Conservation (phyloP, 192 early-diverging fungal genomes). For the Globomyces pollinis-pini region DNA sequence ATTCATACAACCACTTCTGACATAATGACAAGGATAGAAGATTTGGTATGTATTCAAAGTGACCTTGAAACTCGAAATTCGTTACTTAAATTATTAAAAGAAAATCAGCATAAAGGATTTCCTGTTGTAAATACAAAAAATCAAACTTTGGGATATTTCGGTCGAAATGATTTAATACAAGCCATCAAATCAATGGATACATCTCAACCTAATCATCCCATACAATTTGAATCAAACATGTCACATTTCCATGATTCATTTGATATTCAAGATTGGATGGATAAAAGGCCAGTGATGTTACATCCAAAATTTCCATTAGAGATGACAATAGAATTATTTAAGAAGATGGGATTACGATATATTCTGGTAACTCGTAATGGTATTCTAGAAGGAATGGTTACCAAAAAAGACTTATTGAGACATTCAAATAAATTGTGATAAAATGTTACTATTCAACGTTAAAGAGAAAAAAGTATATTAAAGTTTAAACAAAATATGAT, state of each 20-base stretch:
- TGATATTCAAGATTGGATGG: conserved; percentile 33
- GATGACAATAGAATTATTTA: conserved; percentile 71
- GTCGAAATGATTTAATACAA: conserved; percentile 65
- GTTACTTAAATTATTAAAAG: conserved; percentile 14
- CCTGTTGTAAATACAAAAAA: conserved; percentile 57
- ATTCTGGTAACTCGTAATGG: conserved; percentile 70
- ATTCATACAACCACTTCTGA: conserved; percentile 50
- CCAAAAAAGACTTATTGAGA: conserved; percentile 70
- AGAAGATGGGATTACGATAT: conserved; percentile 72
- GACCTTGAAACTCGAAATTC: conserved; percentile 42
- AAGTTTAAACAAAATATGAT: too few species aligned
- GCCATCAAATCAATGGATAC: conserved; percentile 23
- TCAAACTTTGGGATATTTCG: conserved; percentile 71
- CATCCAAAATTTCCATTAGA: conserved; percentile 68
- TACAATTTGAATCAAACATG: conserved; percentile 4
- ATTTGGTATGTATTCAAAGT: conserved; percentile 46
- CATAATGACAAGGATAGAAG: conserved; percentile 55
- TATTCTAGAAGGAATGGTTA: conserved; percentile 68
- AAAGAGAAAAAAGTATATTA: too few species aligned
- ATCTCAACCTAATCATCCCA: conserved; percentile 11
- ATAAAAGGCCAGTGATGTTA: conserved; percentile 68
- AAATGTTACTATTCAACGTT: too few species aligned
- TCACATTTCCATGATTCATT: background rate
- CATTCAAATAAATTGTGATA: conserved; percentile 4
- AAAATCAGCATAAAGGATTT: conserved; percentile 54